Evolutionary conservation across 768 basidiomycete genomes (phyloP).

Genomic region (Termitomyces sp.): DNA sequence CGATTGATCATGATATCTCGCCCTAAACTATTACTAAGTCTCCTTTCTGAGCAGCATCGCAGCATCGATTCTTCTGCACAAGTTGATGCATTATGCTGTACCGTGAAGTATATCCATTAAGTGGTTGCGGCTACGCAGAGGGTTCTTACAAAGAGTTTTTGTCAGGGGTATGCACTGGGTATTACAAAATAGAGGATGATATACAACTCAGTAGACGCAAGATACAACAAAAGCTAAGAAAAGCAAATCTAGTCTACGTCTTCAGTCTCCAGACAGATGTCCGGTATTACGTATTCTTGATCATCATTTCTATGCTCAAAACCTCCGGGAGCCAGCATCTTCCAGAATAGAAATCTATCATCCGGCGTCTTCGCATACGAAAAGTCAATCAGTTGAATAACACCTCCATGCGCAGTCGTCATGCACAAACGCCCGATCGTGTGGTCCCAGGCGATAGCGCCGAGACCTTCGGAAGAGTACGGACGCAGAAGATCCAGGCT

Average conservation of each 20-base stretch:
- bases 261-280: background rate
- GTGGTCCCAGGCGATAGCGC: conserved; percentile 53
- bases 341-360: conserved; percentile 23
- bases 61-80: no score
- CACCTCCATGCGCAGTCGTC: conserved; percentile 30
- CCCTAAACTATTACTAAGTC: no score
- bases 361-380: conserved; percentile 24
- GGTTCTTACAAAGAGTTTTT: no score
- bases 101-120: background rate
- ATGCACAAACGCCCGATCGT: conserved; percentile 55
- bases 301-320: conserved; percentile 3
- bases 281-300: background rate
- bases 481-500: conserved; percentile 6
- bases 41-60: no score
- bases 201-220: no score
- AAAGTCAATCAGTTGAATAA: conserved; percentile 46
- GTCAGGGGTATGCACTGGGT: no score
- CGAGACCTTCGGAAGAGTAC: conserved; percentile 26
- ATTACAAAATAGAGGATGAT: background rate
- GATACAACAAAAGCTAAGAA: background rate
- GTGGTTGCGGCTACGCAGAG: background rate
- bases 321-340: conserved; percentile 18
- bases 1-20: no score
- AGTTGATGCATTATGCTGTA: no score
- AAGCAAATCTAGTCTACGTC: background rate